Evolutionary conservation across 1,139 yeast species (phyloP).

Genomic region (Saccharomyces hybrid): DNA sequence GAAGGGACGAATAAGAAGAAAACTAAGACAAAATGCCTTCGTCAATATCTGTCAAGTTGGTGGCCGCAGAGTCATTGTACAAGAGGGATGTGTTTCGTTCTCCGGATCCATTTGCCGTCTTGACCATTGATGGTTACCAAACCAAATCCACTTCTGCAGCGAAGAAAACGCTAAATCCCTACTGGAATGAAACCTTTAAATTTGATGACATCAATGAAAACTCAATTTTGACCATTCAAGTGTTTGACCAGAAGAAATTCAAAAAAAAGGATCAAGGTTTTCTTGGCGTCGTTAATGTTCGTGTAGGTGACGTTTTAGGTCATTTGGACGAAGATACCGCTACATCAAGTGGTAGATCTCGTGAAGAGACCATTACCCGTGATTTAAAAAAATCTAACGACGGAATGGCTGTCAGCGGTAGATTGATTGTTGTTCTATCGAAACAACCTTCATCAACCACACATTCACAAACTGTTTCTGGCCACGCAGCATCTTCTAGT

Average conservation of each 20-base stretch:
- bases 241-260: constrained; percentile 96
- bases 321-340: constrained; percentile 39
- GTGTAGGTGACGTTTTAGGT: constrained; percentile 81
- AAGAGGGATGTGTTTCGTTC: constrained; percentile 91
- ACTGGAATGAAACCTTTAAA: no score
- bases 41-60: constrained; percentile 60
- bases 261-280: constrained; percentile 99
- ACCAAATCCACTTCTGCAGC: constrained; percentile 93
- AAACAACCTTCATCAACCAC: no score
- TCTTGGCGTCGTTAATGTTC: constrained; percentile 87
- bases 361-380: no score
- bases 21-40: constrained; percentile 23
- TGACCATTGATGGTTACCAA: constrained; percentile 94
- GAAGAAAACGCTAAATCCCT: no score
- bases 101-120: constrained; percentile 97
- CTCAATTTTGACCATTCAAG: constrained; percentile 84
- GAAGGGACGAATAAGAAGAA: not conserved
- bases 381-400: no score
- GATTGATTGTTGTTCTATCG: no score
- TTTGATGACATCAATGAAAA: constrained; percentile 67
- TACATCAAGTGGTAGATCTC: constrained; percentile 31
- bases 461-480: no score
- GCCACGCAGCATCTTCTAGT: no score
- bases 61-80: constrained; percentile 93
- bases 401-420: no score